Conservation (phyloP, 176 grass and related monocot genomes). For the Zoysia pacifica region DNA sequence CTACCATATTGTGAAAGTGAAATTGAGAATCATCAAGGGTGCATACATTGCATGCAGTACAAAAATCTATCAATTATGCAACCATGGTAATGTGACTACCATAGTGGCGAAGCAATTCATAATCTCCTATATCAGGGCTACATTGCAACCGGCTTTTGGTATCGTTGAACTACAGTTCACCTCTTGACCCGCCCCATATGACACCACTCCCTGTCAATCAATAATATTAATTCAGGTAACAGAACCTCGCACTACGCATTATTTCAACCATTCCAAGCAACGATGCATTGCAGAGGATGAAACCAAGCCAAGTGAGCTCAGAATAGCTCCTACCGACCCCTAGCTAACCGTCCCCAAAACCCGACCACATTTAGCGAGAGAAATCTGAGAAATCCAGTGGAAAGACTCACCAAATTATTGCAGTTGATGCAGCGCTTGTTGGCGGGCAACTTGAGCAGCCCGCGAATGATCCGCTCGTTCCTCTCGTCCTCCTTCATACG, state of each 20-base stretch:
- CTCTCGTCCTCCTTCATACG: conserved; percentile 93
- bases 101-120: neutral
- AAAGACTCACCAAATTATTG: conserved; percentile 80
- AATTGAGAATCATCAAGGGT: neutral
- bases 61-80: neutral
- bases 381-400: neutral
- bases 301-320: conserved; percentile 15
- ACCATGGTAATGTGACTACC: neutral
- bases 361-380: conserved; percentile 33
- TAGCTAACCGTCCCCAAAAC: conserved; percentile 17
- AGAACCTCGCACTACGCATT: neutral
- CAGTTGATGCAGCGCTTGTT: conserved; percentile 99
- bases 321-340: neutral
- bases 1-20: neutral
- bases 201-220: neutral
- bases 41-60: neutral
- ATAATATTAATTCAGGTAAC: neutral
- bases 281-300: neutral
- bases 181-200: neutral
- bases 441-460: conserved; percentile 86
- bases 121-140: neutral
- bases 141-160: conserved; percentile 3
- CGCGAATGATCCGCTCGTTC: conserved; percentile 94
- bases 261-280: conserved; percentile 3
- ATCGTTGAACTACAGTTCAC: neutral